Percentiles rank a stretch among this genome's conserved stretches.
Conservation (phyloP, 805 yeast genomes). For the Cyberlindnera bimundalis region DNA sequence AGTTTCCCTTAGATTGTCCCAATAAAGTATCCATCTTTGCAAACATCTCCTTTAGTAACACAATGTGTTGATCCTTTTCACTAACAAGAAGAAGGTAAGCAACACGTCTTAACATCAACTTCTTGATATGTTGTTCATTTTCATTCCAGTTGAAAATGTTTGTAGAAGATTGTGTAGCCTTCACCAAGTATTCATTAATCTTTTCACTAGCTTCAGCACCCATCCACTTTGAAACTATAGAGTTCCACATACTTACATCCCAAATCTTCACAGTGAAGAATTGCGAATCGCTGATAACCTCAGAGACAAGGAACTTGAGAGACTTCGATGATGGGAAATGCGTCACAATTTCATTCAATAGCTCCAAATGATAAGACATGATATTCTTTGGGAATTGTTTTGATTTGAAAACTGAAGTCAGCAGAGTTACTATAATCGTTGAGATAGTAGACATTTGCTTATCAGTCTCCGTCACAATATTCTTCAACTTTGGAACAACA, state of each 20-base stretch:
- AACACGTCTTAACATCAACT: constrained; percentile 55
- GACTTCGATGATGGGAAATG: constrained; percentile 37
- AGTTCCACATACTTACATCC: constrained; percentile 45
- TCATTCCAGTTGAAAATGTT: constrained; percentile 63
- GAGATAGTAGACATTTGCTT: constrained; percentile 48
- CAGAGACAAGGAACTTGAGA: constrained; percentile 67
- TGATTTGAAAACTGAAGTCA: constrained; percentile 50
- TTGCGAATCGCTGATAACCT: constrained; percentile 56
- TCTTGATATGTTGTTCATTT: constrained; percentile 58
- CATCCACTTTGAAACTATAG: constrained; percentile 61
- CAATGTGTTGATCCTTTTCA: constrained; percentile 52
- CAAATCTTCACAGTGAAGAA: constrained; percentile 43
- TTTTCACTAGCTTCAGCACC: constrained; percentile 54
- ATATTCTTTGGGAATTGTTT: constrained; percentile 38
- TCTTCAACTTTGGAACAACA: constrained; percentile 29
- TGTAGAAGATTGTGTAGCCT: constrained; percentile 42
- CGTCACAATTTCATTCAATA: constrained; percentile 36
- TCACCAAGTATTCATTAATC: constrained; percentile 45
- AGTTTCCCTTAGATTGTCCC: constrained; percentile 32
- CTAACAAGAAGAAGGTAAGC: constrained; percentile 61
- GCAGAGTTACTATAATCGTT: constrained; percentile 48
- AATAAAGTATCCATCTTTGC: constrained; percentile 41
- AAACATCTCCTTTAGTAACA: constrained; percentile 46
- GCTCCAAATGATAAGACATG: constrained; percentile 39
- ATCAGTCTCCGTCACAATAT: constrained; percentile 52